Evolutionary conservation across 1,284 basidiomycete genomes (phyloP), one percentile per base, ranked within the genome.

Genomic region (Sanghuangporus sanghuang): DNA sequence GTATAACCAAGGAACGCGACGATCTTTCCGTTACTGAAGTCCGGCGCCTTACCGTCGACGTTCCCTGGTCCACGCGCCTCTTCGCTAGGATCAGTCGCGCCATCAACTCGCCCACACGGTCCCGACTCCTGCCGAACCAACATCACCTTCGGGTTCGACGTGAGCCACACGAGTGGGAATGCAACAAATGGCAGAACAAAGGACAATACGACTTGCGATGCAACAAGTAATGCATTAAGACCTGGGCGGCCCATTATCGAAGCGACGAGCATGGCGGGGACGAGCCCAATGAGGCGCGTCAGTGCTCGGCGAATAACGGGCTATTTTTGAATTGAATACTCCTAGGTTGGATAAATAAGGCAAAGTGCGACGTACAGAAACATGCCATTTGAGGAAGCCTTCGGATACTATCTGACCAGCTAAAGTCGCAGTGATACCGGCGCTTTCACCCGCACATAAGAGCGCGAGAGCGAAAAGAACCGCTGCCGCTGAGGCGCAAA

Each of bases 341-440:
- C 9, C 23, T 35, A 23, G 35, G 2, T 6, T 52, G 39, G n/a
- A 35, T n/a, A 39, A 9, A 52, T 62, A 62, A 48, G 35, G 27
- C 9, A 16, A 48, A 9, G 16, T 6, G 52, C 40, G 52, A 74
- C 84, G 72, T 71, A 93, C 91, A 62, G 92, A 90, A 56, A 94
- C 83, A 61, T 84, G 83, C 96, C 96, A 98, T 62, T 87, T 85
- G 66, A 99, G 82, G 75, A 98, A 97, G 0, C 96, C 96, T 76
- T 98, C 96, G 0, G 89, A 90, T 38, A 98, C 91, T 52, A 95
- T 89, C 76, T 98, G 90, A 0, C 96, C 96, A 0, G 95, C 92
- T 12, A 98, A 82, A 0, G 95, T 98, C 6, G 93, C 95, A 1
- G 97, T 93, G 66, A 98, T 86, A 6, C 91, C 93, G 0, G 96